phyloP scores from a whole-genome alignment of 2,329 filamentous ascomycete species.

The Fusarium liriodendri region DNA sequence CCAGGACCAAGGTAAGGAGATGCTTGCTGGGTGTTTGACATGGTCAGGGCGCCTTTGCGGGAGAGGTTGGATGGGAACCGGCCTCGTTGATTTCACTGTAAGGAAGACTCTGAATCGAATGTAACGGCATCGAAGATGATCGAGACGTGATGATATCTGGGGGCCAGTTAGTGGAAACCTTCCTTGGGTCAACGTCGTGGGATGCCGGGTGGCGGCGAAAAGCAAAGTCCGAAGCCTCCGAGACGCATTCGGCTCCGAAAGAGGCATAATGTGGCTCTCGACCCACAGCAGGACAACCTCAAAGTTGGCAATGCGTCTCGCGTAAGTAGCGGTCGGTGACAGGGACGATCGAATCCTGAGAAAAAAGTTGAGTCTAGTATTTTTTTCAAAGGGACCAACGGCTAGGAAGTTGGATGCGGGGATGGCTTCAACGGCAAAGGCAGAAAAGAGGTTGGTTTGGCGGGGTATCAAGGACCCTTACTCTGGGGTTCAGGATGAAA shows the following conservation, averaged over 20 bases:
- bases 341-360: conserved; percentile 7
- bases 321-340: neutral
- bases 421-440: neutral
- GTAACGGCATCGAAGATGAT: conserved; percentile 30
- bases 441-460: conserved; percentile 21
- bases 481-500: neutral
- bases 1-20: conserved; percentile 3
- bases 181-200: neutral
- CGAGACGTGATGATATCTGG: neutral
- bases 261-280: conserved; percentile 5
- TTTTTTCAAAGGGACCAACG: conserved; percentile 1
- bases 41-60: conserved; percentile 20
- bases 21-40: conserved; percentile 8
- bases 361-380: conserved; percentile 2
- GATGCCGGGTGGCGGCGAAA: neutral
- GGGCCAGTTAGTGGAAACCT: neutral
- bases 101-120: neutral
- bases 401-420: neutral
- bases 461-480: conserved; percentile 25
- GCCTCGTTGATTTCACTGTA: conserved; percentile 7
- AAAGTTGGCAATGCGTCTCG: conserved; percentile 20
- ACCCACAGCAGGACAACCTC: conserved; percentile 1
- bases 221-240: conserved; percentile 9
- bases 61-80: conserved; percentile 8
- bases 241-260: neutral